Conservation (phyloP, 2,329 filamentous ascomycete species). For the Colletotrichum tofieldiae region DNA sequence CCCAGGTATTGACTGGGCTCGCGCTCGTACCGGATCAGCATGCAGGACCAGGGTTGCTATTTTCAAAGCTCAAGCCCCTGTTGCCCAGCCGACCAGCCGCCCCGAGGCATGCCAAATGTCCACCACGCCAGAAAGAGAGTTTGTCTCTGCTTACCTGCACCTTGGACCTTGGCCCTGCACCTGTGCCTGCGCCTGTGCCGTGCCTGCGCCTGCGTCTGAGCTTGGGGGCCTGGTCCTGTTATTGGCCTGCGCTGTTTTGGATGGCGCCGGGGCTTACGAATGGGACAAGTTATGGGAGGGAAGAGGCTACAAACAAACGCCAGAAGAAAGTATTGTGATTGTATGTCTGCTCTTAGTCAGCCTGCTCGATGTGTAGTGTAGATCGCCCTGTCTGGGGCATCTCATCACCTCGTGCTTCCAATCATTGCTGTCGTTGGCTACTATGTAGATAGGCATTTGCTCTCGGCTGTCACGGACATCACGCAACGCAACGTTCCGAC, state of each 20-base stretch:
- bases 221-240: neutral
- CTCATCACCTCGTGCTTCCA: neutral
- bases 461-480: neutral
- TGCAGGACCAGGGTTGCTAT: slow-evolving; percentile 41
- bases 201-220: neutral
- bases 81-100: slow-evolving; percentile 36
- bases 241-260: neutral
- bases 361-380: neutral
- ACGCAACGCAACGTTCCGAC: neutral
- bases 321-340: slow-evolving; percentile 6
- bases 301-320: neutral
- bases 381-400: slow-evolving; percentile 11
- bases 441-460: too few relatives aligned
- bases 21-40: slow-evolving; percentile 37
- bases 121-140: slow-evolving; percentile 33
- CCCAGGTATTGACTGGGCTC: neutral
- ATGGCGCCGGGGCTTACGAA: neutral
- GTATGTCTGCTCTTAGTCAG: slow-evolving; percentile 5
- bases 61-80: slow-evolving; percentile 37
- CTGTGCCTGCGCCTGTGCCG: slow-evolving; percentile 2
- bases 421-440: neutral
- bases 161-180: neutral
- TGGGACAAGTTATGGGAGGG: neutral
- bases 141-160: slow-evolving; percentile 28
- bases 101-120: slow-evolving; percentile 23